A percentile compares a stretch with the other conserved stretches of the same genome.
phyloP scores from a whole-genome alignment of 495 filamentous ascomycete species.

The Neurospora sublineolata region DNA sequence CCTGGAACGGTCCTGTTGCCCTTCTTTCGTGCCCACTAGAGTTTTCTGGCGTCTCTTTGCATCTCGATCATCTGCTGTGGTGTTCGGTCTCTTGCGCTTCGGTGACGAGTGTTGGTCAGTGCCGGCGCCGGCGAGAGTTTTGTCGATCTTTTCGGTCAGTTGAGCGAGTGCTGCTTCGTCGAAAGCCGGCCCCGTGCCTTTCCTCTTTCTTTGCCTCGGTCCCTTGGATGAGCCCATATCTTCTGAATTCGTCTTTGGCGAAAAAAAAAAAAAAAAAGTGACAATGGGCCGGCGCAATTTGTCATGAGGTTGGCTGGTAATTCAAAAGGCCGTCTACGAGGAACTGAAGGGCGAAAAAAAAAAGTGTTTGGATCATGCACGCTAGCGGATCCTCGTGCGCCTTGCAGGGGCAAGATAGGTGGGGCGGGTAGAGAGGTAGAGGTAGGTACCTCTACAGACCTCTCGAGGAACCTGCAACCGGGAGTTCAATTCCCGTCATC shows the following conservation, averaged over 20 bases:
- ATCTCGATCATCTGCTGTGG: conserved; percentile 25
- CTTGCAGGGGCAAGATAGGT: neutral
- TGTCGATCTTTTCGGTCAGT: conserved; percentile 55
- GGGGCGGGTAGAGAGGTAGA: neutral
- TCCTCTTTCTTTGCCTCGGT: conserved; percentile 12
- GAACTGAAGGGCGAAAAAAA: neutral
- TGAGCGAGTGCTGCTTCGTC: conserved; percentile 51
- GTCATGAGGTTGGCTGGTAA: neutral
- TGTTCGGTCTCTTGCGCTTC: conserved; percentile 33
- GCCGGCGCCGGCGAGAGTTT: conserved; percentile 24
- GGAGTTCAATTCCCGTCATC: no score
- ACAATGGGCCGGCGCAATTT: neutral
- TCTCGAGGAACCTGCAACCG: neutral
- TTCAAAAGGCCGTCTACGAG: neutral
- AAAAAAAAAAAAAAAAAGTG: neutral
- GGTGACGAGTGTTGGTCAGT: conserved; percentile 24
- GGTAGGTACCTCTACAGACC: neutral
- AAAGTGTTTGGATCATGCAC: neutral
- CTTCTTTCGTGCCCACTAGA: conserved; percentile 14
- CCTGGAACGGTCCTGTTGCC: neutral
- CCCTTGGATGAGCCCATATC: conserved; percentile 15
- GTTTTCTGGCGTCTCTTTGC: conserved; percentile 38
- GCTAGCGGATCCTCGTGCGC: neutral
- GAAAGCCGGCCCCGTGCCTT: conserved; percentile 33
- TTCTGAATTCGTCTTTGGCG: neutral